These are phyloP conservation scores for Dipteronia sinensis DNA, from an alignment of 345 rosid species.

Conservation along the genomic window DNA sequence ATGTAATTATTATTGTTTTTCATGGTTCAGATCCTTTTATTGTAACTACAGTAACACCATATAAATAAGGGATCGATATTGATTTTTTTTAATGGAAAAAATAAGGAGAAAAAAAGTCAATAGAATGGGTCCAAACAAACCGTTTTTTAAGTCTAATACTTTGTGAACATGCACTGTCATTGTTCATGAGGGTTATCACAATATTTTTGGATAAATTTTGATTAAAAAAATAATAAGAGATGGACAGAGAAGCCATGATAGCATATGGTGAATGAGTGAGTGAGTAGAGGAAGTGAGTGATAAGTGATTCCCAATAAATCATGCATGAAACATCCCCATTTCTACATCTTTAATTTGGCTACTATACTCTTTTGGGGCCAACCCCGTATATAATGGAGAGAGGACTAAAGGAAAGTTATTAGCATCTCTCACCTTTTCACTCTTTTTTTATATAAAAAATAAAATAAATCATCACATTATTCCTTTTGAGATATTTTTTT, in stretches of 20 bases:
- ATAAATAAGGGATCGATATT: too few species aligned
- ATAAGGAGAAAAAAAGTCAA: slow-evolving; percentile 13
- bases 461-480: too few species aligned
- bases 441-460: too few species aligned
- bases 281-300: neutral
- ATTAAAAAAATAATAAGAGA: neutral
- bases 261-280: neutral
- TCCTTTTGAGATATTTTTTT: too few species aligned
- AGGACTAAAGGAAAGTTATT: neutral
- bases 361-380: neutral
- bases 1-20: too few species aligned
- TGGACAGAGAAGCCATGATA: neutral
- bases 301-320: slow-evolving; percentile 2
- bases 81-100: too few species aligned
- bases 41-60: neutral
- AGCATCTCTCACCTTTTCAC: neutral
- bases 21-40: too few species aligned
- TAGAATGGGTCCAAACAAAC: slow-evolving; percentile 18
- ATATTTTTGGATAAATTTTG: neutral
- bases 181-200: neutral
- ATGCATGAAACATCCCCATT: slow-evolving; percentile 9
- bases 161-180: neutral
- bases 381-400: neutral
- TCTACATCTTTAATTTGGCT: neutral
- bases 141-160: neutral